Evolutionary conservation across 73 alveolate species (phyloP).

Genomic region (Uronychia binucleata): DNA sequence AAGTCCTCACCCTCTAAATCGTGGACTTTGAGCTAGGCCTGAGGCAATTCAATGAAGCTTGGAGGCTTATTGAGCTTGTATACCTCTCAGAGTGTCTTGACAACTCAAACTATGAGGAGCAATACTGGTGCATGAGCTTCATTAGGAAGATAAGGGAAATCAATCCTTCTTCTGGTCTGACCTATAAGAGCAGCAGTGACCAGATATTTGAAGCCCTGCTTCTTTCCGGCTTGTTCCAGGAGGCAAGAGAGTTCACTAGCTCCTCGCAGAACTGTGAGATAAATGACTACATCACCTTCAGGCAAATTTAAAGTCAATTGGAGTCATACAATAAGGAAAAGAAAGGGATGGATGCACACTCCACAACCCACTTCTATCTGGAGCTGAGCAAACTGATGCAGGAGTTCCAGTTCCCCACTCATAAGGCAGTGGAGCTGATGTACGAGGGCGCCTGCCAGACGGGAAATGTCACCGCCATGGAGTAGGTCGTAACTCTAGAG

Average conservation of each 20-base stretch:
- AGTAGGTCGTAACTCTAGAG: background rate
- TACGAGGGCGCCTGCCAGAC: background rate
- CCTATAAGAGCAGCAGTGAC: background rate
- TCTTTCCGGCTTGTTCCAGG: background rate
- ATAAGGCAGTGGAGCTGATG: background rate
- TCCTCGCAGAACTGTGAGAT: background rate
- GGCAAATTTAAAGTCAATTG: background rate
- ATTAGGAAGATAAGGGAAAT: background rate
- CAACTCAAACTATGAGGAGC: background rate
- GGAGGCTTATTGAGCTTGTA: background rate
- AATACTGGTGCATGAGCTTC: background rate
- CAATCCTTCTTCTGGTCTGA: background rate
- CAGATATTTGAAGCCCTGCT: background rate
- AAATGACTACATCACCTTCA: background rate
- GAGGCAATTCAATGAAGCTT: background rate
- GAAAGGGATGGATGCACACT: background rate
- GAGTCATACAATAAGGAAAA: background rate
- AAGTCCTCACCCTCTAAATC: background rate
- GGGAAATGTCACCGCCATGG: background rate
- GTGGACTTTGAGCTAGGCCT: background rate
- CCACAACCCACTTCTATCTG: background rate
- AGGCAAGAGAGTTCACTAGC: background rate
- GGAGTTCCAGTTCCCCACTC: background rate
- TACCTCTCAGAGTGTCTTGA: background rate
- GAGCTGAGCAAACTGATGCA: background rate